phyloP scores from a whole-genome alignment of 2,329 filamentous ascomycete genomes.

The Neonectria neomacrospora region DNA sequence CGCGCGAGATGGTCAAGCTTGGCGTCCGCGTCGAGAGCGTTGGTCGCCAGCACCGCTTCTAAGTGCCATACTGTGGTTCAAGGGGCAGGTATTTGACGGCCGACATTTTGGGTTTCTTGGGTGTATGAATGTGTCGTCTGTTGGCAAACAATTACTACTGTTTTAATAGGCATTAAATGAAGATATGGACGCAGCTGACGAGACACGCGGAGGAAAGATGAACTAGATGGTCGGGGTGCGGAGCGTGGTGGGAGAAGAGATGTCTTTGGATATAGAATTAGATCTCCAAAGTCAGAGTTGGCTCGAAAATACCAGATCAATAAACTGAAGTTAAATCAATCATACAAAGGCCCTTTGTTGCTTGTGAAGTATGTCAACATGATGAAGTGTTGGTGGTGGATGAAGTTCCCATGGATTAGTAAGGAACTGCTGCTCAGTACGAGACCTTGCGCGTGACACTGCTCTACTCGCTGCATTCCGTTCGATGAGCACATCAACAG shows the following conservation, averaged over 20 bases:
- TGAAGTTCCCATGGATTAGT: neutral
- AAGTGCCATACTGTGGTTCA: constrained; percentile 21
- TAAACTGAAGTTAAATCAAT: constrained; percentile 34
- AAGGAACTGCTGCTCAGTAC: too few relatives aligned
- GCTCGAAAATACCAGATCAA: constrained; percentile 37
- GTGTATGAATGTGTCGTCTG: constrained; percentile 43
- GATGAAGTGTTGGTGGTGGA: neutral
- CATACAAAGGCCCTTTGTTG: neutral
- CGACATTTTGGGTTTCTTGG: constrained; percentile 40
- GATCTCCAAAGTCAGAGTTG: constrained; percentile 37
- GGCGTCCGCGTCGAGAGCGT: constrained; percentile 64
- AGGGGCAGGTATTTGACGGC: constrained; percentile 30
- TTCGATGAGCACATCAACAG: neutral
- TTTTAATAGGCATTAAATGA: constrained; percentile 50
- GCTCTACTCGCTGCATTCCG: too few relatives aligned
- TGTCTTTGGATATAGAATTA: constrained; percentile 43
- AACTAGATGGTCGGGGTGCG: constrained; percentile 32
- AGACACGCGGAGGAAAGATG: constrained; percentile 37
- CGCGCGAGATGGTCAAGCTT: constrained; percentile 59
- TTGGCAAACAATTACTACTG: constrained; percentile 43
- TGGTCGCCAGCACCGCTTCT: constrained; percentile 59
- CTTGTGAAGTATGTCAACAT: neutral
- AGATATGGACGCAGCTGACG: constrained; percentile 42
- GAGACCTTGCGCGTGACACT: neutral
- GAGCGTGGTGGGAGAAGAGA: constrained; percentile 35